These are phyloP conservation scores for Backusella tarrabulga DNA, from an alignment of 192 early-diverging fungal genomes.

Conservation along the genomic window DNA sequence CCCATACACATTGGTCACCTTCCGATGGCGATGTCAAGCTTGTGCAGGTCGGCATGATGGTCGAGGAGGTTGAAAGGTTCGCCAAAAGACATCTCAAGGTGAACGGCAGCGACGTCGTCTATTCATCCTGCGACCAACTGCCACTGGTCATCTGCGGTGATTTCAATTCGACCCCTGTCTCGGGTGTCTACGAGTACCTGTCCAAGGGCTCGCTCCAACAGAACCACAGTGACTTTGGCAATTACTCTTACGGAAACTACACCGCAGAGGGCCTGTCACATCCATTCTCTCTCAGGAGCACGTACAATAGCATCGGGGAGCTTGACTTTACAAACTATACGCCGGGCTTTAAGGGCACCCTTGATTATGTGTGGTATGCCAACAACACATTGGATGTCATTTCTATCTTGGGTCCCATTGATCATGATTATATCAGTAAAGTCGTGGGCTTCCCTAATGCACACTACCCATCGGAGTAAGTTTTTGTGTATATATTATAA, in stretches of 20 bases:
- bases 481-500: neutral
- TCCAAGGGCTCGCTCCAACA: constrained; percentile 71
- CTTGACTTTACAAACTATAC: constrained; percentile 93
- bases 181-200: constrained; percentile 91
- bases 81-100: constrained; percentile 46
- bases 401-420: constrained; percentile 79
- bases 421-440: constrained; percentile 73
- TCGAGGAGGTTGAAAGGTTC: constrained; percentile 81
- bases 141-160: constrained; percentile 88
- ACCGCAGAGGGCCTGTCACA: constrained; percentile 83
- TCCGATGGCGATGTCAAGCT: constrained; percentile 91
- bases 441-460: constrained; percentile 92
- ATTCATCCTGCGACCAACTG: constrained; percentile 41
- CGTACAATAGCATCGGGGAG: constrained; percentile 72
- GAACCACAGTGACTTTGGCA: constrained; percentile 83
- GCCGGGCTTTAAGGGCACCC: constrained; percentile 80
- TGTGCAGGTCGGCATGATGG: constrained; percentile 91
- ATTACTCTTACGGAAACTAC: constrained; percentile 82
- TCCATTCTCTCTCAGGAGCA: constrained; percentile 76
- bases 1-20: constrained; percentile 96
- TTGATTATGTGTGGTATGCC: constrained; percentile 96
- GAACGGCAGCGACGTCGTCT: constrained; percentile 17
- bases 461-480: constrained; percentile 79
- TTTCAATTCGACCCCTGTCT: constrained; percentile 88
- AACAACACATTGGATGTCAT: constrained; percentile 71